Conservation (phyloP, 176 grass and related monocot genomes). For the Lolium perenne region DNA sequence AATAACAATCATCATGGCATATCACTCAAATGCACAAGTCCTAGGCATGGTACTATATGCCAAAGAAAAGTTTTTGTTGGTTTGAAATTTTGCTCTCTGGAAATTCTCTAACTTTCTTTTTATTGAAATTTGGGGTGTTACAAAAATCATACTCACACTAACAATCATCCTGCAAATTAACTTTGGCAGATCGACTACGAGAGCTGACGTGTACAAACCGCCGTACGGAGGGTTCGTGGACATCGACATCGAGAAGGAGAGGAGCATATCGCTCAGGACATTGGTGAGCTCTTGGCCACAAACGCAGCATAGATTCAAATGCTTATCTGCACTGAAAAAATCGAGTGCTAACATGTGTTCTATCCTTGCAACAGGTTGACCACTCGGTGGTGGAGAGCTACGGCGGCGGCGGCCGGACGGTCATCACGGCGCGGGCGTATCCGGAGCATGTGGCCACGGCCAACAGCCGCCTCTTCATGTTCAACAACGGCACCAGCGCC, state of each 20-base stretch:
- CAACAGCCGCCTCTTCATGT: neutral
- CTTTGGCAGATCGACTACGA: slow-evolving; percentile 42
- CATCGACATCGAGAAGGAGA: slow-evolving; percentile 7
- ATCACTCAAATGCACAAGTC: no score
- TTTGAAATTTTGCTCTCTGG: no score
- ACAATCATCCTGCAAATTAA: neutral
- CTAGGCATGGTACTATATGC: no score
- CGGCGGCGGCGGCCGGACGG: neutral
- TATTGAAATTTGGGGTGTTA: no score
- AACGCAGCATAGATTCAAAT: neutral
- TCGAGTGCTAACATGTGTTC: no score
- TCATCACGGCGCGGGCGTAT: slow-evolving; percentile 1
- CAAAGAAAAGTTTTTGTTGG: no score
- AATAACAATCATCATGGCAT: no score
- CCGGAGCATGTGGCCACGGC: neutral
- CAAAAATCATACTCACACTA: no score
- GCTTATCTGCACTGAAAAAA: neutral
- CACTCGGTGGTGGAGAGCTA: slow-evolving; percentile 23
- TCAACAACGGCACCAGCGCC: slow-evolving; percentile 8
- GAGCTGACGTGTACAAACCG: slow-evolving; percentile 52
- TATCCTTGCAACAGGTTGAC: neutral
- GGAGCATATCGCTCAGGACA: slow-evolving; percentile 67
- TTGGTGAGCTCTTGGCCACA: slow-evolving; percentile 38
- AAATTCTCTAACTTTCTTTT: no score
- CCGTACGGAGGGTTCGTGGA: slow-evolving; percentile 59